Evolutionary conservation across 345 rosid genomes (phyloP), one percentile per base, ranked within the genome.

Genomic region (Syzygium grande): DNA sequence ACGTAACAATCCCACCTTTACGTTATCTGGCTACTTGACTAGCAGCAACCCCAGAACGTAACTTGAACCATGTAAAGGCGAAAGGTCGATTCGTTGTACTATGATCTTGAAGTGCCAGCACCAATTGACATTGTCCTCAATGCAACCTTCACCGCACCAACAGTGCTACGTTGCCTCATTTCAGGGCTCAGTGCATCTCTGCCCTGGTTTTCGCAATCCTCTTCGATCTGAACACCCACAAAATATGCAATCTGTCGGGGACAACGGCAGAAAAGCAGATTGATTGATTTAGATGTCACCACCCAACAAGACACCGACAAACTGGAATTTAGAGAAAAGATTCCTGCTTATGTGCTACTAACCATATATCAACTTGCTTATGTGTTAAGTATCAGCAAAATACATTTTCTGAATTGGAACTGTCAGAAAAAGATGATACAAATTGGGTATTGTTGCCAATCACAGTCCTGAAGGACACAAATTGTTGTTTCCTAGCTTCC

Each of bases 61-160:
- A 73, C 49, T 73, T 9, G 49, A 19, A 73, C 49, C 49, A 19
- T 19, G 25, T 5, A 34, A 17, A 73, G 79, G 23, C 23, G 12
- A 30, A 68, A 34, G 80, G 49, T 41, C 4, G 3, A 4, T 73
- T 73, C 41, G 54, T 61, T 51, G 49, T 34, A 54, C 88, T 89
- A 91, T 30, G 93, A 88, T 58, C 85, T 89, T 43, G 97, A 95
- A 59, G 93, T 55, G 84, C 92, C 85, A 41, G 92, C 92, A 83
- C 89, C 89, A 89, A 95, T 93, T 7, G 95, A 94, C 85, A 83
- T 89, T 86, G 96, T 94, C 93, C 99, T 93, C 56, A 97, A 95
- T 9, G 99, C 99, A 34, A 97, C 96, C 90, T 93, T 96, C 38
- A 95, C 95, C 6, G 99, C 95, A 84, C 97, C 99, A 11, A 97